These are phyloP conservation scores for Iris pallida DNA, from an alignment of 116 monocot species.

Conservation along the genomic window DNA sequence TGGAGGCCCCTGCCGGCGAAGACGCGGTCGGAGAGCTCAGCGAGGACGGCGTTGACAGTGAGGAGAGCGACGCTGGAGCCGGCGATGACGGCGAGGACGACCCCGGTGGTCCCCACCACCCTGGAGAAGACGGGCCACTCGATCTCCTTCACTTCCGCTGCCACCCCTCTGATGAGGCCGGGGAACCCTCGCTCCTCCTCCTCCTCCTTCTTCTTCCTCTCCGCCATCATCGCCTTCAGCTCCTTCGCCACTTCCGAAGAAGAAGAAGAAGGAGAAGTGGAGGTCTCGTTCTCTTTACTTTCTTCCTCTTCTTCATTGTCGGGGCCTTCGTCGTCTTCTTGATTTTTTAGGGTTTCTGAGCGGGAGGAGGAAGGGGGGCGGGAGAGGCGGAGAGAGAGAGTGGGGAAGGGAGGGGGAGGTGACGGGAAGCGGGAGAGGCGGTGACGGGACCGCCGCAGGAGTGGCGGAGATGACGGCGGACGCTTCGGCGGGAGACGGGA, in stretches of 20 bases:
- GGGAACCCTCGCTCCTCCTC: constrained; percentile 3
- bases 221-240: constrained; percentile 48
- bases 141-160: constrained; percentile 69
- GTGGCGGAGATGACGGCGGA: neutral
- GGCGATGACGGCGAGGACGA: constrained; percentile 84
- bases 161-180: constrained; percentile 50
- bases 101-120: constrained; percentile 86
- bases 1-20: constrained; percentile 84
- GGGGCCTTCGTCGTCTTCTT: neutral
- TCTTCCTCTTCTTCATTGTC: neutral
- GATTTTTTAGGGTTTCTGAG: constrained; percentile 10
- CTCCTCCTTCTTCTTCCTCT: constrained; percentile 17
- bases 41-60: constrained; percentile 80
- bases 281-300: neutral
- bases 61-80: constrained; percentile 81
- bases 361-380: constrained; percentile 5
- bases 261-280: neutral
- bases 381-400: neutral
- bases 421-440: neutral
- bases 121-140: constrained; percentile 89
- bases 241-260: constrained; percentile 26
- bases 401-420: neutral
- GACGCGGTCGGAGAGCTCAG: constrained; percentile 77
- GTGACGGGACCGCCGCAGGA: neutral
- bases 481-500: constrained; percentile 12